These are phyloP conservation scores for Vitis hybrid DNA, from an alignment of 177 flowering plant species.

Conservation along the genomic window DNA sequence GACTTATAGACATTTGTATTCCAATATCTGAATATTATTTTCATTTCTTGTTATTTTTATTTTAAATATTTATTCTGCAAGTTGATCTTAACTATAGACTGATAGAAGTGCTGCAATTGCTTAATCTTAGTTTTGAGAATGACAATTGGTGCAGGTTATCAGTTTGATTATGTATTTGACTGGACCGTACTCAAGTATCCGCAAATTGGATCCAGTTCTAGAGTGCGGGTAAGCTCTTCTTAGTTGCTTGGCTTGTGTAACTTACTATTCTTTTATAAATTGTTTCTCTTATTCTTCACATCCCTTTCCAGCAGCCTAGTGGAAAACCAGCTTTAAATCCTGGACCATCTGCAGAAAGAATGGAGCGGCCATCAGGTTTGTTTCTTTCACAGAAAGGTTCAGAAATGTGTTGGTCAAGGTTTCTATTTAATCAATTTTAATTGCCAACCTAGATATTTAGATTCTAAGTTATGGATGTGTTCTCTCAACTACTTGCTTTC, in stretches of 20 bases:
- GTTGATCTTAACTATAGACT: background rate
- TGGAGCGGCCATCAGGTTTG: constrained; percentile 55
- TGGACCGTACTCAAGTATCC: constrained; percentile 79
- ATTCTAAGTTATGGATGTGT: too few species aligned
- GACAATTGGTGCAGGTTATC: constrained; percentile 45
- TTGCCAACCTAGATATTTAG: too few species aligned
- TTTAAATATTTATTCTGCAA: background rate
- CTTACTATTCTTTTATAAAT: background rate
- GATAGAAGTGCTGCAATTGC: background rate
- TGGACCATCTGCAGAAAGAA: constrained; percentile 53
- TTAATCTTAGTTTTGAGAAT: too few species aligned
- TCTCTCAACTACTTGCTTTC: too few species aligned
- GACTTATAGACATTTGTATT: background rate
- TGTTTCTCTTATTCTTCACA: background rate
- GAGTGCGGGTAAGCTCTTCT: constrained; percentile 36
- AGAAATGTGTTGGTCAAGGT: background rate
- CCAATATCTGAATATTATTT: too few species aligned
- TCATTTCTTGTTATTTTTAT: background rate
- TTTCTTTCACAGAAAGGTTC: background rate
- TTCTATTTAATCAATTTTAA: too few species aligned
- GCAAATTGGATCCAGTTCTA: constrained; percentile 56
- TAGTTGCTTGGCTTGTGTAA: background rate
- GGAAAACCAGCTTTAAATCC: constrained; percentile 36
- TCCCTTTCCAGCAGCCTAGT: constrained; percentile 26
- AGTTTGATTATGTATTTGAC: constrained; percentile 76